Base-by-base conservation (phyloP, 208 protist species). In the Trypanosoma caninum region DNA sequence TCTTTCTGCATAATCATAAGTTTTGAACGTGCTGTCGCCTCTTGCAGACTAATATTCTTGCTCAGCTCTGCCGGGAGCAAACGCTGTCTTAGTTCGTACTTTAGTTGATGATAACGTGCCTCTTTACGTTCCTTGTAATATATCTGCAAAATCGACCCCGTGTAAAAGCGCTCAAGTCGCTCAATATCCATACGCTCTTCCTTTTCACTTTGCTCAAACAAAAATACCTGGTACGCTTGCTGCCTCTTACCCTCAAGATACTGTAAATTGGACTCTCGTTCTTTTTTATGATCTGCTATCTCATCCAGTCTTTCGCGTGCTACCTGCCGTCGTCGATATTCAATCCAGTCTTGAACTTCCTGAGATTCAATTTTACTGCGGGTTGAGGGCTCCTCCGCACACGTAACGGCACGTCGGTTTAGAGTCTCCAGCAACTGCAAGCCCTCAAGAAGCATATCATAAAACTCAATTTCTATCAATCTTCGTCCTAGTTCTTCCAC, bases 151-250 rank as follows among this genome's bases (percentile, higher is more conserved):
- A 77, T 6, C 3, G 45, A 42, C 16, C 70, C 70, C 60, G 37
- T 18, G 41, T 82, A 51, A 35, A 82, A 53, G 13, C 65, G 70
- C 42, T 82, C 61, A 35, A 72, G 64, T 23, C 66, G 18, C 48
- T 77, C 76, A n/a, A 77, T 50, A 47, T 77, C 70, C 23, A 77
- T 56, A 27, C 76, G 42, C 47, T 77, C 76, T 45, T 82, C 61
- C 22, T 57, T 20, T 45, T 82, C 76, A 42, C 48, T 69, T 18
- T 69, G 34, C 27, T 71, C 60, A 65, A 77, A 66, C 33, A 77
- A 41, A 20, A 67, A 62, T 8, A 76, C 34, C 51, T 82, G 69
- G 30, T 77, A 59, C 25, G 31, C 44, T 33, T 73, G 60, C 28
- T 47, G 31, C 22, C 51, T 38, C 23, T 72, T 55, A 45, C 56